Evolutionary conservation across 2,329 filamentous ascomycete genomes (phyloP), one percentile per base, ranked within the genome.

Genomic region (Metarhizium guizhouense): DNA sequence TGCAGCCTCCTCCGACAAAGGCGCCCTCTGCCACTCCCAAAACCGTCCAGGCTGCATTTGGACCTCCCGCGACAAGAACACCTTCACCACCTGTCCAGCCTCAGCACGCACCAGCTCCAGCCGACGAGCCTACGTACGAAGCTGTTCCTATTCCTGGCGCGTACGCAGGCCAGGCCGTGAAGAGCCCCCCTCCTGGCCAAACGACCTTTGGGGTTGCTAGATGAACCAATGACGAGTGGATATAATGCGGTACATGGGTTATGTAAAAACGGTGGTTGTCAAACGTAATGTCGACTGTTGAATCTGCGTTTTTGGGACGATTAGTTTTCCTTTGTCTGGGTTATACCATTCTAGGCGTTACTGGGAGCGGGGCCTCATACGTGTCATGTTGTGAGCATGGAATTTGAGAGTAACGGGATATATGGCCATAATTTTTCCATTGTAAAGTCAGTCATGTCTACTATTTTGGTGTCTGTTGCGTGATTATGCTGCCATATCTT

Each of bases 71-170:
- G 56, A 42, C 55, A 50, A 43, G 34, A 47, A 25, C 55, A 6
- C 50, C 56, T 8, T 52, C 56, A 29, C 57, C 43, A 10, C 54
- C 58, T 34, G 32, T 11, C 65, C 67, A 59, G 40, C 61, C 64
- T 56, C 68, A 70, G 40, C 88, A 90, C 62, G 84, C 85, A 18
- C 81, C 80, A 11, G 80, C 84, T 30, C 87, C 88, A 10, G 85
- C 88, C 0, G 88, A 91, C 51, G 93, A 96, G 78, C 83, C 87
- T 63, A 83, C 85, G 51, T 96, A 96, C 70, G 92, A 86, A 13
- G 76, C 86, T 25, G 93, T 96, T 36, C 90, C 92, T 0, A 96
- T 96, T 57, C 93, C 93, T 0, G 88, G 88, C 6, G 88, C 91
- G 0, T 96, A 96, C 67, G 76, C 80, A 6, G 80, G 78, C 51